Evolutionary conservation across 371 early-diverging fungal genomes (phyloP), one percentile per base, ranked within the genome.

Genomic region (Mucor saturninus): DNA sequence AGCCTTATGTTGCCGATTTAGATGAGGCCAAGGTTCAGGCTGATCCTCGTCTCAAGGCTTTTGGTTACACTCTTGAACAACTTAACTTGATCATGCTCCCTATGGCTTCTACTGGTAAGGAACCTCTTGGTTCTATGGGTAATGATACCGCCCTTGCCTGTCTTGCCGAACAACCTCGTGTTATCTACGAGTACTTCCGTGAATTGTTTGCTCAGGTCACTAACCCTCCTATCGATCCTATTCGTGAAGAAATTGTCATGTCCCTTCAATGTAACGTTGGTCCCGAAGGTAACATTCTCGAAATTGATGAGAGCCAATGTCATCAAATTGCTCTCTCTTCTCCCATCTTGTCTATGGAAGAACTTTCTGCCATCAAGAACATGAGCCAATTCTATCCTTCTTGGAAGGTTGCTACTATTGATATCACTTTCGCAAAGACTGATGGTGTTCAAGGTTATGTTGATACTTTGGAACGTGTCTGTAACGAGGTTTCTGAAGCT

Each of bases 171-270:
- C 85, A 93, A 66, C 96, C 97, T 26, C 91, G 95, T 54, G 84
- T 93, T 51, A 82, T 93, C 56, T 98, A 92, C 76, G 97, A 98
- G 65, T 98, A 97, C 83, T 96, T 98, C 81, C 89, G 96, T 38
- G 93, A 98, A 79, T 81, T 97, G 21, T 96, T 97, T 65, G 98
- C 98, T 30, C 98, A 98, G 77, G 98, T 97, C 51, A 96, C 96
- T 55, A 96, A 98, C 67, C 95, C 95, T 61, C 97, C 98, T 14
- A 97, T 98, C 60, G 98, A 98, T 81, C 97, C 98, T 35, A 97
- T 98, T 71, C 95, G 98, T 71, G 97, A 98, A 78, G 91, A 92
- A 62, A 92, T 97, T 65, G 96, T 97, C 81, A 98, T 97, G 98
- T 93, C 94, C 14, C 86, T 97, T 39, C 89, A 92, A 51, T 96